Evolutionary conservation across 306 rosid species (phyloP).

Genomic region (Quercus cerris): DNA sequence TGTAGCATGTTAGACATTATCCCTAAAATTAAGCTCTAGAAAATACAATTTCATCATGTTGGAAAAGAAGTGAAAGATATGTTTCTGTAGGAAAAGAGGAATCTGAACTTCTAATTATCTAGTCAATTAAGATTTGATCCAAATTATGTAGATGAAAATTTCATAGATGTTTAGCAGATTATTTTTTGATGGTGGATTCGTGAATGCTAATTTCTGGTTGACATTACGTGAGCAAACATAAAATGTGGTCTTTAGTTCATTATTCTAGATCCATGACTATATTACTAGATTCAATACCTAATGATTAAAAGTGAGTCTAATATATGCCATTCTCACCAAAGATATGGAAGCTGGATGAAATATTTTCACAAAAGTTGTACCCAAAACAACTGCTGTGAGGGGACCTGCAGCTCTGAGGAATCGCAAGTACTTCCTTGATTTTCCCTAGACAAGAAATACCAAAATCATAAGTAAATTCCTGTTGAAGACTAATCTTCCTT

Average conservation of each 20-base stretch:
- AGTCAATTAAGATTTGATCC: not conserved
- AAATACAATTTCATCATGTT: not conserved
- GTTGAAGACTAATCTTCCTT: slow-evolving; percentile 14
- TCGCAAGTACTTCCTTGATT: slow-evolving; percentile 76
- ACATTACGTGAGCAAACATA: slow-evolving; percentile 3
- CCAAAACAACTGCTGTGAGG: slow-evolving; percentile 80
- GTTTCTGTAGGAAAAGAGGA: not conserved
- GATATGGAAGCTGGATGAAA: slow-evolving; percentile 80
- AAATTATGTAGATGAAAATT: not conserved
- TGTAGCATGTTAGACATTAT: not conserved
- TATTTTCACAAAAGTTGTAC: slow-evolving; percentile 62
- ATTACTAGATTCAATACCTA: slow-evolving; percentile 1
- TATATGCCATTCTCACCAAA: slow-evolving; percentile 56
- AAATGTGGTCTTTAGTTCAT: not conserved
- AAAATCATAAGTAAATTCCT: slow-evolving; percentile 27
- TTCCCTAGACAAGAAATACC: slow-evolving; percentile 59
- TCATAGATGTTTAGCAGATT: not conserved
- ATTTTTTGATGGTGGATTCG: not conserved
- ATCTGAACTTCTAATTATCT: not conserved
- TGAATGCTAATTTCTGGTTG: slow-evolving; percentile 16
- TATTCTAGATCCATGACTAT: not conserved
- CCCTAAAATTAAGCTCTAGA: not conserved
- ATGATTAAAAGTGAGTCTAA: slow-evolving; percentile 20
- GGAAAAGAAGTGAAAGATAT: not conserved
- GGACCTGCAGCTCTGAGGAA: slow-evolving; percentile 95